phyloP scores from a whole-genome alignment of 2,329 filamentous ascomycete species.

The Sclerotinia subarctica region DNA sequence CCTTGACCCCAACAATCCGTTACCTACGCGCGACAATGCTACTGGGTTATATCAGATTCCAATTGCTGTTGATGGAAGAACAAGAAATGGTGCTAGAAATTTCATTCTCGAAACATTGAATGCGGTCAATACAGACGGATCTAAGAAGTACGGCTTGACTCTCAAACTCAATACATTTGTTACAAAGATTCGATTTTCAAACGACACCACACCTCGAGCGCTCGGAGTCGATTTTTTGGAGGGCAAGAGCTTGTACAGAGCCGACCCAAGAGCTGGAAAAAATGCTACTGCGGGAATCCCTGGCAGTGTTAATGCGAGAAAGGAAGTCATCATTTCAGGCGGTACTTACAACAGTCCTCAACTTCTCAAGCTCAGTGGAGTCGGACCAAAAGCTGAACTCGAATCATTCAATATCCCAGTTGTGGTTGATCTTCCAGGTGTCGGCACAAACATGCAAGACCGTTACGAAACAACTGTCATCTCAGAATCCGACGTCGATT shows the following conservation, averaged over 20 bases:
- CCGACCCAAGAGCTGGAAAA: conserved; percentile 40
- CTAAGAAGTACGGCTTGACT: conserved; percentile 20
- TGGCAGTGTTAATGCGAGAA: conserved; percentile 22
- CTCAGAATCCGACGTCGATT: conserved; percentile 43
- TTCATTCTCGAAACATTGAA: conserved; percentile 31
- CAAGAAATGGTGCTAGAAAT: conserved; percentile 30
- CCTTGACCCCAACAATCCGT: conserved; percentile 31
- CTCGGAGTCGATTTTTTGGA: conserved; percentile 44
- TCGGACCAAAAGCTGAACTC: conserved; percentile 44
- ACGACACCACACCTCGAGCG: conserved; percentile 37
- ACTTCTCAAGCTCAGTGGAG: conserved; percentile 46
- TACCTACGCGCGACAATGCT: conserved; percentile 28
- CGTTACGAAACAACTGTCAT: conserved; percentile 49
- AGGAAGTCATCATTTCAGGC: conserved; percentile 49
- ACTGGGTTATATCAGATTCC: conserved; percentile 34
- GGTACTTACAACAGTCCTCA: conserved; percentile 47
- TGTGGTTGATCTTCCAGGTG: conserved; percentile 57
- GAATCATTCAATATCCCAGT: conserved; percentile 47
- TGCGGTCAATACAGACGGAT: conserved; percentile 25
- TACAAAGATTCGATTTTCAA: conserved; percentile 39
- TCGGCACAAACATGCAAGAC: conserved; percentile 59
- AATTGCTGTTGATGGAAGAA: conserved; percentile 25
- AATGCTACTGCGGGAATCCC: conserved; percentile 33
- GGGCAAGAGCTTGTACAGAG: conserved; percentile 44
- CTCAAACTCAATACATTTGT: conserved; percentile 35